A percentile compares a stretch with the other conserved stretches of the same genome.
These are phyloP conservation scores for Macrophomina tecta DNA, from an alignment of 2,329 filamentous ascomycete genomes.

Conservation along the genomic window DNA sequence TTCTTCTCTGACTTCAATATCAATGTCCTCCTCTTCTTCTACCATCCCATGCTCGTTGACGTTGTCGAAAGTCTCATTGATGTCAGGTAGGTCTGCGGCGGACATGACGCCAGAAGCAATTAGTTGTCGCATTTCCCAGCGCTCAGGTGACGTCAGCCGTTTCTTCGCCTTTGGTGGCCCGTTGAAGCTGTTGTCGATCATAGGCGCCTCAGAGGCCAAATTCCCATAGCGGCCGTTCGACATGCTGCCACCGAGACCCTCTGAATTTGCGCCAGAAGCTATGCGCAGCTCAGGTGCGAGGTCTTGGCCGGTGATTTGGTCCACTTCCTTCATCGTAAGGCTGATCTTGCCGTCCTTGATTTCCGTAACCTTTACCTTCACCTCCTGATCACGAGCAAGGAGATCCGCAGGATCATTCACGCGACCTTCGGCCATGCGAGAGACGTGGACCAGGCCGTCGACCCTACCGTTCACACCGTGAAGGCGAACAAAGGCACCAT, in stretches of 20 bases:
- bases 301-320: conserved; percentile 86
- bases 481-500: conserved; percentile 94
- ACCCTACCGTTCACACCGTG: conserved; percentile 85
- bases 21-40: conserved; percentile 93
- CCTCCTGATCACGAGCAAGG: conserved; percentile 76
- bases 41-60: conserved; percentile 84
- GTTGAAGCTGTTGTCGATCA: conserved; percentile 63
- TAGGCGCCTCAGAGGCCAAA: conserved; percentile 60
- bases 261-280: conserved; percentile 88
- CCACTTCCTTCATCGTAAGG: conserved; percentile 96
- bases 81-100: conserved; percentile 89
- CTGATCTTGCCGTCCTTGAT: conserved; percentile 83
- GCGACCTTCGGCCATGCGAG: conserved; percentile 82
- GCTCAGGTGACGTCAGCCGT: conserved; percentile 91
- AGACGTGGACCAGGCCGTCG: conserved; percentile 92
- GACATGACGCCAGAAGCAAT: conserved; percentile 95
- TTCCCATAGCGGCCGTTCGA: conserved; percentile 56
- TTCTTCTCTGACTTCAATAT: conserved; percentile 95
- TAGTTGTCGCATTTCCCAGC: conserved; percentile 96
- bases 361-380: conserved; percentile 92
- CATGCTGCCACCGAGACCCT: conserved; percentile 72
- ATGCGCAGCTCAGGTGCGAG: conserved; percentile 78
- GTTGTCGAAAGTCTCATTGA: conserved; percentile 93
- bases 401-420: conserved; percentile 93
- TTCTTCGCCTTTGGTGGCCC: conserved; percentile 74